Conservation (phyloP, 306 rosid genomes). For the Trichosanthes cucumerina region DNA sequence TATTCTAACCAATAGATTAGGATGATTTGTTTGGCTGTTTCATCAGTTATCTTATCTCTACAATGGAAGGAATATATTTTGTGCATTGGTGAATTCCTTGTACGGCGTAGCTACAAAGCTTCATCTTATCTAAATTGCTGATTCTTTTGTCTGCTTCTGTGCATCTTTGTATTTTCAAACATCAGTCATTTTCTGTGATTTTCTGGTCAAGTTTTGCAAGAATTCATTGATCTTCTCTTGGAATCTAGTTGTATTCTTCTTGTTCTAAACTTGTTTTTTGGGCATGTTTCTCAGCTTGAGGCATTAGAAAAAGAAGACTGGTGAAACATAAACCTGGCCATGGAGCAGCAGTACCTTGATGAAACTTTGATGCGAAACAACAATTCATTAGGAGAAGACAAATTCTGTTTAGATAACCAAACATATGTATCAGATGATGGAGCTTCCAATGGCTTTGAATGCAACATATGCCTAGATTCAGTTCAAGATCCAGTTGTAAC, state of each 20-base stretch:
- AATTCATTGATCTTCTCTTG: background rate
- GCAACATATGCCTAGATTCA: conserved; percentile 78
- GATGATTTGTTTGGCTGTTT: background rate
- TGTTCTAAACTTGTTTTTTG: background rate
- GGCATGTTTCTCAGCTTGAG: background rate
- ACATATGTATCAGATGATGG: conserved; percentile 23
- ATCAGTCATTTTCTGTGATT: background rate
- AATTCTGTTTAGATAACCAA: conserved; percentile 10
- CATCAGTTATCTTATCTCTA: background rate
- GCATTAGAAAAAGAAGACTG: background rate
- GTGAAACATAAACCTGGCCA: conserved; percentile 25
- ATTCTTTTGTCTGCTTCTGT: background rate
- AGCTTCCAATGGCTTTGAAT: conserved; percentile 49
- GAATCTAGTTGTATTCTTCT: background rate
- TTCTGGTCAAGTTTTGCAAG: background rate
- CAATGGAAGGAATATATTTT: background rate
- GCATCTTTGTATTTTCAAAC: background rate
- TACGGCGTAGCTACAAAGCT: background rate
- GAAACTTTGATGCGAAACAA: conserved; percentile 21
- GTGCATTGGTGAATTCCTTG: background rate
- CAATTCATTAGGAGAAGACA: conserved; percentile 29
- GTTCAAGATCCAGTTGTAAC: conserved; percentile 91
- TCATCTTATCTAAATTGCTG: background rate
- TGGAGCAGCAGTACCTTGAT: conserved; percentile 36
- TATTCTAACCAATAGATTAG: background rate